Conservation (phyloP, 805 yeast genomes). For the Pichia pseudocactophila region DNA sequence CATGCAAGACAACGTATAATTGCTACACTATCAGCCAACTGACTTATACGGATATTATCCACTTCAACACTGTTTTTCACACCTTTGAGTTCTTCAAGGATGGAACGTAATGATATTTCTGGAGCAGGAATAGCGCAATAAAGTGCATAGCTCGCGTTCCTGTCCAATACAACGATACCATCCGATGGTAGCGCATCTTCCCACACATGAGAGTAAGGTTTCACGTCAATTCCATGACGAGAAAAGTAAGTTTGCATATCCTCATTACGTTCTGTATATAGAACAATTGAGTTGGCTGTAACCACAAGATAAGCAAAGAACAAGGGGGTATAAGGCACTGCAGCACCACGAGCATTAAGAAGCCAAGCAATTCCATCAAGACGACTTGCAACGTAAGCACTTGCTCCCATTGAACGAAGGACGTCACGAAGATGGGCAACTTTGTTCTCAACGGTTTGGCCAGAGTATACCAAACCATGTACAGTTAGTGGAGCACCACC, state of each 20-base stretch:
- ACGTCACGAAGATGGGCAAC: constrained; percentile 24
- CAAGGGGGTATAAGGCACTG: constrained; percentile 79
- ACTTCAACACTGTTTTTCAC: constrained; percentile 69
- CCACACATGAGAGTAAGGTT: constrained; percentile 53
- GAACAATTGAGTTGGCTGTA: constrained; percentile 27
- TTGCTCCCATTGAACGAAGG: constrained; percentile 24
- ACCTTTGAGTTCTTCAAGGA: constrained; percentile 56
- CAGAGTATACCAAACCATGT: constrained; percentile 33
- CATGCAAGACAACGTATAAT: constrained; percentile 70
- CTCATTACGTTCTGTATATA: constrained; percentile 35
- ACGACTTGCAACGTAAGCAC: constrained; percentile 42
- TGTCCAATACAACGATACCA: constrained; percentile 17
- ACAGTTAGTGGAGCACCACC: constrained; percentile 22
- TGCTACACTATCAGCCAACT: constrained; percentile 76
- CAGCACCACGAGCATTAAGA: constrained; percentile 46
- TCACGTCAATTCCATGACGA: constrained; percentile 28
- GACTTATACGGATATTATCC: constrained; percentile 64
- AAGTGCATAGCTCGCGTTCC: constrained; percentile 24
- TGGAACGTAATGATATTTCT: constrained; percentile 18
- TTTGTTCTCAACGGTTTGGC: constrained; percentile 32
- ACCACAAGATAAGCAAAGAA: constrained; percentile 62
- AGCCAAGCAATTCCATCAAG: constrained; percentile 49
- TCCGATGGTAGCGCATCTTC: constrained; percentile 34
- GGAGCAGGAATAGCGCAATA: constrained; percentile 20
- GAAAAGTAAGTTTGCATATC: constrained; percentile 14